phyloP scores from a whole-genome alignment of 1,139 yeast genomes.

The Wickerhamomyces sp. region DNA sequence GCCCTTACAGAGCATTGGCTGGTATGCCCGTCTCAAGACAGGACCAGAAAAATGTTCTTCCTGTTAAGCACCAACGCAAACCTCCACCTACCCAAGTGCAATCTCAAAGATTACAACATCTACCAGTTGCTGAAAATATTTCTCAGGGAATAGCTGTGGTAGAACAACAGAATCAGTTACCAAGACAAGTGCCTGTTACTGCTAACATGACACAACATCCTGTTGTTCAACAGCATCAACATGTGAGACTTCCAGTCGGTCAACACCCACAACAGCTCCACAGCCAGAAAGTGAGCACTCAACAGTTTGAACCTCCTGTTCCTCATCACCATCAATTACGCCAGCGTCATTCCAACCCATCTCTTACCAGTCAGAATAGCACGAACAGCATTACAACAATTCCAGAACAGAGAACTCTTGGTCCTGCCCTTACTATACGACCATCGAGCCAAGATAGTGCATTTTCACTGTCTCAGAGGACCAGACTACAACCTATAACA shows the following conservation, averaged over 20 bases:
- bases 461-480: background rate
- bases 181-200: conserved; percentile 4
- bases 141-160: too few relatives aligned
- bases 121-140: too few relatives aligned
- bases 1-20: background rate
- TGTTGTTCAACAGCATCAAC: conserved; percentile 1
- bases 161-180: background rate
- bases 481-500: conserved; percentile 19
- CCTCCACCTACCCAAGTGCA: background rate
- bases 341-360: conserved; percentile 8
- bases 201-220: background rate
- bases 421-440: background rate
- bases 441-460: background rate
- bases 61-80: background rate
- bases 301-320: conserved; percentile 9
- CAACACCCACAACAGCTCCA: background rate
- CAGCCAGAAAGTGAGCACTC: background rate
- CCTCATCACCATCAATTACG: conserved; percentile 4
- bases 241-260: background rate
- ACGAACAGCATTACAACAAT: background rate
- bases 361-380: conserved; percentile 4
- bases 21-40: too few relatives aligned
- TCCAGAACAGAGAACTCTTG: background rate
- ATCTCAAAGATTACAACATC: background rate
- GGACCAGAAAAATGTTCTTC: too few relatives aligned